phyloP scores from a whole-genome alignment of 805 yeast genomes.

The Zygotorulaspora sp. region DNA sequence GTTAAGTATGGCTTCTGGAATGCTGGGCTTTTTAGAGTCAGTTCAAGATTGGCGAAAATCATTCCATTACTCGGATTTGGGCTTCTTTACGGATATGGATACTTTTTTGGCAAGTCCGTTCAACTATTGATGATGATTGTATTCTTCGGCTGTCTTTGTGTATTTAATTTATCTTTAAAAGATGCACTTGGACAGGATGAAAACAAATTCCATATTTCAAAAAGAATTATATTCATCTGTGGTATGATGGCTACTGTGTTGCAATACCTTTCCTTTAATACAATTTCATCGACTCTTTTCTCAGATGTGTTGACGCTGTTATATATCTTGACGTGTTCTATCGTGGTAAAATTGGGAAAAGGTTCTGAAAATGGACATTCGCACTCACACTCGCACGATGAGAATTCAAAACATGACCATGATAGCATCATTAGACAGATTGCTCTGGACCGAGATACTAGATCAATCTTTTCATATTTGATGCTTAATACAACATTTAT shows the following conservation, averaged over 20 bases:
- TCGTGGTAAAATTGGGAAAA: constrained; percentile 17
- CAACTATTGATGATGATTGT: constrained; percentile 33
- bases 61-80: constrained; percentile 4
- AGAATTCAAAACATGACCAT: background rate
- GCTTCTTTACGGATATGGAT: constrained; percentile 3
- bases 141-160: constrained; percentile 28
- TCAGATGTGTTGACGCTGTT: constrained; percentile 16
- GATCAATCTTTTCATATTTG: constrained; percentile 83
- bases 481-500: constrained; percentile 84
- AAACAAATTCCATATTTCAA: constrained; percentile 12
- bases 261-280: constrained; percentile 35
- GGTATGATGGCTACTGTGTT: constrained; percentile 36
- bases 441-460: constrained; percentile 59
- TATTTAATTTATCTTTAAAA: constrained; percentile 27
- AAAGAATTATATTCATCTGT: constrained; percentile 19
- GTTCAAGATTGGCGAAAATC: constrained; percentile 1
- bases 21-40: no score
- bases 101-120: constrained; percentile 2
- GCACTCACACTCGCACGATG: background rate
- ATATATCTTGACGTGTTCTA: constrained; percentile 10
- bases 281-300: constrained; percentile 12
- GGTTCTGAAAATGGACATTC: constrained; percentile 17
- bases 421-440: constrained; percentile 32
- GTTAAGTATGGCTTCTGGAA: no score
- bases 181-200: constrained; percentile 18